Base-by-base conservation (phyloP, 768 basidiomycete species). In the Boletus reticulatus region DNA sequence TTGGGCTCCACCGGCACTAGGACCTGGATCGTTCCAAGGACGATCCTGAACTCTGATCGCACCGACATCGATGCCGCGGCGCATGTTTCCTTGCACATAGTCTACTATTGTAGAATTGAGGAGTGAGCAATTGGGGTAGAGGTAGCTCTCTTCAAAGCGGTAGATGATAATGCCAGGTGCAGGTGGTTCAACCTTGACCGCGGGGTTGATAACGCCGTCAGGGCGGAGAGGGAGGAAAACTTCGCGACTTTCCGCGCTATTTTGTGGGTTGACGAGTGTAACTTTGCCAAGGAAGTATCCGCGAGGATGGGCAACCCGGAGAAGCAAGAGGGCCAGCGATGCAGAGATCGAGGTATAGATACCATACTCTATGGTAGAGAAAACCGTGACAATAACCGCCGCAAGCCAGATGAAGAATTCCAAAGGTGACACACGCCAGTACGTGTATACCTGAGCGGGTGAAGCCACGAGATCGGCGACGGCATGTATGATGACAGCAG, bases 21-120 rank as follows among this genome's bases (percentile, higher is more conserved):
- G 89, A 27, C 92, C 92, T 11, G 91, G 86, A 63, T 97, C 94
- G 67, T 99, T 99, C 96, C 96, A 99, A 13, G 92, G 82, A 43
- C 94, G 84, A 67, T 96, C 93, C 57, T 80, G 77, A 43, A 83
- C 72, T 53, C 73, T 80, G 58, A 92, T 76, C n/a, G 72, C 65
- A 50, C 79, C 78, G 71, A 89, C 78, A 69, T 95, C 89, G 63
- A 79, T 82, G 24, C 92, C 94, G 49, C 89, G 82, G 32, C 84
- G 80, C 63, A 88, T 92, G 63, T 86, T 78, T 52, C 72, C 74
- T 73, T 88, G 94, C 59, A 97, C 91, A 61, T 93, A 78, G 62
- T 88, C 87, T 20, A 94, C 88, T 20, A 99, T 73, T 2, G 78
- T 76, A 38, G 84, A 82, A 69, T 94, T 94, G 67, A 84, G 64